phyloP scores from a whole-genome alignment of 306 rosid species.

The Mucuna pruriens region DNA sequence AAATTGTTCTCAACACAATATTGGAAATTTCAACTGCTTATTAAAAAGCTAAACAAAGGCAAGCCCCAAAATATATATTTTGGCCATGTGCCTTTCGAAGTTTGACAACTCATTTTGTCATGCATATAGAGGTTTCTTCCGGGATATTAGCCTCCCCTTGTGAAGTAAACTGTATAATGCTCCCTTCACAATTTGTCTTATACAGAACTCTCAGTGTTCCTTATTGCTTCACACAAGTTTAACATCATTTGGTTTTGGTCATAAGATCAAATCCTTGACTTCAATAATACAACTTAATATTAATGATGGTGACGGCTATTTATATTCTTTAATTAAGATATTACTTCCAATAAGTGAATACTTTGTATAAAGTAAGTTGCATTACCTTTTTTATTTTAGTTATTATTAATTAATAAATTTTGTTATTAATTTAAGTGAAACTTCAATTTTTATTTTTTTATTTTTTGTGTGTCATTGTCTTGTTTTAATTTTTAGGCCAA shows the following conservation, averaged over 20 bases:
- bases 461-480: neutral
- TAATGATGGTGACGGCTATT: too few species aligned
- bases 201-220: neutral
- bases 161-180: neutral
- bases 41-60: neutral
- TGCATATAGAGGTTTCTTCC: neutral
- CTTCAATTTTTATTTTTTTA: neutral
- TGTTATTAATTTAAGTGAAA: neutral
- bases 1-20: neutral
- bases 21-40: neutral
- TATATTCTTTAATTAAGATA: too few species aligned
- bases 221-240: neutral
- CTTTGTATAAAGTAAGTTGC: too few species aligned
- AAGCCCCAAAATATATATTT: neutral
- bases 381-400: too few species aligned
- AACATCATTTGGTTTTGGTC: neutral
- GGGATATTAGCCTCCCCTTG: neutral
- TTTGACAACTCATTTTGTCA: constrained; percentile 22
- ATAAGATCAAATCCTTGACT: constrained; percentile 32
- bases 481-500: too few species aligned
- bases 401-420: neutral
- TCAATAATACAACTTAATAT: constrained; percentile 12
- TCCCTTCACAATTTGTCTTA: neutral
- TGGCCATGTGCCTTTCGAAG: constrained; percentile 22
- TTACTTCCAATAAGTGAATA: too few species aligned